Evolutionary conservation across 768 basidiomycete genomes (phyloP).

Genomic region (Amanita muscaria): DNA sequence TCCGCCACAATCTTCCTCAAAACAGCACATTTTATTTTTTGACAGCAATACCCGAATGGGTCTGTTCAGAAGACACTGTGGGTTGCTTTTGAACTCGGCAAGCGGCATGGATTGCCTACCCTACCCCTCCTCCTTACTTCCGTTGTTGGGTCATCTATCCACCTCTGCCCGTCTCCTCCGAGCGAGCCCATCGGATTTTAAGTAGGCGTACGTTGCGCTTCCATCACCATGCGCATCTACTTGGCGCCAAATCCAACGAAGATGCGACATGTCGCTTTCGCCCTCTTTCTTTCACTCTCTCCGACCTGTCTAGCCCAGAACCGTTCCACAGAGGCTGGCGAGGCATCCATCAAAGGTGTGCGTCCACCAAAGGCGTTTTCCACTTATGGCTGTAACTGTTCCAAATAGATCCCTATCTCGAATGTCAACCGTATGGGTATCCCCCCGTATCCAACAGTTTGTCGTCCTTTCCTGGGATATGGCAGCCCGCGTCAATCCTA

Average conservation of each 20-base stretch:
- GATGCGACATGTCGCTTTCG: not conserved
- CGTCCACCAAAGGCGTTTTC: not conserved
- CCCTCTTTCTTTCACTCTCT: not conserved
- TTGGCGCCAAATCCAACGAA: not conserved
- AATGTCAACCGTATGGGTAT: conserved; percentile 38
- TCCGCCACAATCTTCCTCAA: too few relatives aligned
- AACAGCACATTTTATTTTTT: too few relatives aligned
- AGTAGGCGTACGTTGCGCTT: not conserved
- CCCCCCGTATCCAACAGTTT: conserved; percentile 24
- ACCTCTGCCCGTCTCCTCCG: too few relatives aligned
- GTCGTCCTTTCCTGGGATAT: conserved; percentile 34
- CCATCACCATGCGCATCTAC: not conserved
- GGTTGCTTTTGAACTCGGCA: too few relatives aligned
- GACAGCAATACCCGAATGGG: too few relatives aligned
- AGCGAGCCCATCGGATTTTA: too few relatives aligned
- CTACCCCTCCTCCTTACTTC: too few relatives aligned
- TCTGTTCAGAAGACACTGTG: too few relatives aligned
- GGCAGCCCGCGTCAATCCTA: conserved; percentile 36
- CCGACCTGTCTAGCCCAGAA: conserved; percentile 15
- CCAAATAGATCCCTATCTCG: conserved; percentile 22
- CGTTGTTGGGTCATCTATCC: too few relatives aligned
- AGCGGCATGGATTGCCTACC: too few relatives aligned
- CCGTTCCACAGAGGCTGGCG: conserved; percentile 26
- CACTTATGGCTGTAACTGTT: not conserved
- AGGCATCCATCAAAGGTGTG: conserved; percentile 29